phyloP scores from a whole-genome alignment of 768 basidiomycete species.

The Cytidiella melzeri region DNA sequence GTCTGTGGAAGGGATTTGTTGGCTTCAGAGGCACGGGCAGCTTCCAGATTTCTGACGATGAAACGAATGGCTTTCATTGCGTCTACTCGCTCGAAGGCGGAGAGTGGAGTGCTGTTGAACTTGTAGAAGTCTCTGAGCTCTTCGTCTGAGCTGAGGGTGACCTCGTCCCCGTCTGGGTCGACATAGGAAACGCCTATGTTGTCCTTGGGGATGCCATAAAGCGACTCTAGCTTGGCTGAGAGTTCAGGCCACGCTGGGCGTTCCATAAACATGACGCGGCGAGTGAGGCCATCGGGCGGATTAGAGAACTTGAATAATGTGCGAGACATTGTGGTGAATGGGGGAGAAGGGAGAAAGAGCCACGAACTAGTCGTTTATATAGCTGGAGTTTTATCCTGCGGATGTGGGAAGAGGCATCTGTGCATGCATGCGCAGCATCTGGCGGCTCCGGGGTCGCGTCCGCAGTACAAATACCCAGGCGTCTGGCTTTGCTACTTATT shows the following conservation, averaged over 20 bases:
- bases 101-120: conserved; percentile 13
- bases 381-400: no score
- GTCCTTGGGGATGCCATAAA: conserved; percentile 51
- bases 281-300: conserved; percentile 45
- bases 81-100: conserved; percentile 11
- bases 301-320: conserved; percentile 63
- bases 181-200: conserved; percentile 65
- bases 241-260: conserved; percentile 54
- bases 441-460: no score
- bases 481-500: no score
- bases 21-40: conserved; percentile 26
- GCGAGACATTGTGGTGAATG: conserved; percentile 35
- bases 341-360: conserved; percentile 11
- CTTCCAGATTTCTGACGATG: conserved; percentile 51
- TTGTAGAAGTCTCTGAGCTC: conserved; percentile 73
- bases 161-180: conserved; percentile 67
- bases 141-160: conserved; percentile 70
- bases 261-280: conserved; percentile 48
- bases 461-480: no score
- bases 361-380: no score
- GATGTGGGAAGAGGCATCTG: no score
- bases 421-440: no score
- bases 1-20: conserved; percentile 28
- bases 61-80: conserved; percentile 45
- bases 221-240: conserved; percentile 45